Percentiles rank a stretch among this genome's conserved stretches.
Conservation (phyloP, 208 protist genomes). For the Tritrichomonas foetus region DNA sequence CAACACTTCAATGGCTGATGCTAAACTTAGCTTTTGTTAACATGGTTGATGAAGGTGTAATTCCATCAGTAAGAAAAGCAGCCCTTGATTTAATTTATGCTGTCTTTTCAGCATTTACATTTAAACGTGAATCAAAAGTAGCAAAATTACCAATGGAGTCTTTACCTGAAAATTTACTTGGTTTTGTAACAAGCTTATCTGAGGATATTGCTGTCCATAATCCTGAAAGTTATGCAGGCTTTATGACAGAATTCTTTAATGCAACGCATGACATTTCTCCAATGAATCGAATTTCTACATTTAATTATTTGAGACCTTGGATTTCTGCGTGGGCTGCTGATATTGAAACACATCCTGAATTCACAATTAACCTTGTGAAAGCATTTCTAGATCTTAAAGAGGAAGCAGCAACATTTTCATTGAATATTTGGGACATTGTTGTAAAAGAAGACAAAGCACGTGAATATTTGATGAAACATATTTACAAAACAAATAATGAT, state of each 20-base stretch:
- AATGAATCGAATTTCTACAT: neutral
- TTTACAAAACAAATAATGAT: neutral
- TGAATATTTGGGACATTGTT: neutral
- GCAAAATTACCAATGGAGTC: neutral
- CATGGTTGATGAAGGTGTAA: neutral
- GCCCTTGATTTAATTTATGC: neutral
- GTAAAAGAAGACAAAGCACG: neutral
- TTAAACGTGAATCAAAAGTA: neutral
- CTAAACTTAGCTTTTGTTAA: neutral
- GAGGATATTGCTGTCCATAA: neutral
- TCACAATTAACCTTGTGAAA: neutral
- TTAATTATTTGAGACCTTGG: neutral
- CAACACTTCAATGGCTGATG: conserved; percentile 15
- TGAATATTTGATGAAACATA: neutral
- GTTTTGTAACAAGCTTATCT: neutral
- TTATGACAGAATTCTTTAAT: neutral
- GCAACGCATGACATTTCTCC: neutral
- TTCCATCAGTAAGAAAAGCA: neutral
- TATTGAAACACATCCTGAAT: neutral
- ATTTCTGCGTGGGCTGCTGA: neutral
- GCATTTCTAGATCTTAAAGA: neutral
- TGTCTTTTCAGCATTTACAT: neutral
- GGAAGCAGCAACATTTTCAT: neutral
- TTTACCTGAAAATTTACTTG: neutral
- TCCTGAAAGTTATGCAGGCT: neutral